Percentiles rank a stretch among this genome's conserved stretches.
phyloP scores from a whole-genome alignment of 257 asterid genomes.

The Datura wrightii region DNA sequence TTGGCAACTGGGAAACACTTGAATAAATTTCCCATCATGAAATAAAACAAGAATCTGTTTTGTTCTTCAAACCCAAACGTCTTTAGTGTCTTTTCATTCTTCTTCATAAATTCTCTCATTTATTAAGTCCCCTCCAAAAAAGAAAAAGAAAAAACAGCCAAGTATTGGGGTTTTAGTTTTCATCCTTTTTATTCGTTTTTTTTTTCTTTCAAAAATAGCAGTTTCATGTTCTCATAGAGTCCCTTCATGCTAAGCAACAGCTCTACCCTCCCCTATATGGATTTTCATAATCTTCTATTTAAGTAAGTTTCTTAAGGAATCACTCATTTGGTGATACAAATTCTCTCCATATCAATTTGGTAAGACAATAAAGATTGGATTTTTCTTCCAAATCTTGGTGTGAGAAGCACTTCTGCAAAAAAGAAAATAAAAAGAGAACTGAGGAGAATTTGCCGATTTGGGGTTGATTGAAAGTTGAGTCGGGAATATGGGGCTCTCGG shows the following conservation, averaged over 20 bases:
- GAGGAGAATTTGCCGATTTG: neutral
- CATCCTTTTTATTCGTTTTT: neutral
- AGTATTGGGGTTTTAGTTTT: constrained; percentile 32
- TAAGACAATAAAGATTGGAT: constrained; percentile 27
- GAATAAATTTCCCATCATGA: neutral
- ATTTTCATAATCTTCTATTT: neutral
- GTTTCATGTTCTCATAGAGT: neutral
- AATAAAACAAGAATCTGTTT: constrained; percentile 36
- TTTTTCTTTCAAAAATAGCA: neutral
- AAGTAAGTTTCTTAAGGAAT: neutral
- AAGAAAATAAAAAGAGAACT: neutral
- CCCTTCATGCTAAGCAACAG: neutral
- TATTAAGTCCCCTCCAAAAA: too few relatives aligned
- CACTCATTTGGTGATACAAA: neutral
- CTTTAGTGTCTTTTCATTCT: neutral
- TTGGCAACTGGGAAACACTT: neutral
- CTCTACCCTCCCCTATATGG: constrained; percentile 9
- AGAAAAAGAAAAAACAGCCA: constrained; percentile 16
- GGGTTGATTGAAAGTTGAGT: constrained; percentile 39
- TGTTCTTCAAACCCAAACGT: constrained; percentile 26
- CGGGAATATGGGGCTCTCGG: constrained; percentile 62
- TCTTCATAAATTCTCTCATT: too few relatives aligned
- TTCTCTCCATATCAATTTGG: neutral
- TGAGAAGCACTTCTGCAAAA: neutral
- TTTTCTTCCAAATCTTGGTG: constrained; percentile 22